phyloP scores from a whole-genome alignment of 2,329 filamentous ascomycete genomes.

The Paraconiothyrium sp. region DNA sequence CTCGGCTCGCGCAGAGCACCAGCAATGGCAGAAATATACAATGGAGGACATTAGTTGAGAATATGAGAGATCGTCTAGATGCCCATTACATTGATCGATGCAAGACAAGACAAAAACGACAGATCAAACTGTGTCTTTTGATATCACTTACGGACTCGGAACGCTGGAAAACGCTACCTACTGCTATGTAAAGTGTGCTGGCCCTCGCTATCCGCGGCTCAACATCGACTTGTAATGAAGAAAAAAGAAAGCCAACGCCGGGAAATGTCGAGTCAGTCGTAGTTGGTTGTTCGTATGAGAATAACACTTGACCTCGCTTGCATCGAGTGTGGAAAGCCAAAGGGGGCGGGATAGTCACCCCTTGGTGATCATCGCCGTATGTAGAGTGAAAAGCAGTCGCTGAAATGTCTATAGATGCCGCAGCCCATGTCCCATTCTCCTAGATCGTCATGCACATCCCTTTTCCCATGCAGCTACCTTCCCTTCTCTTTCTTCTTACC shows the following conservation, averaged over 20 bases:
- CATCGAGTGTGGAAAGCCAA: slow-evolving; percentile 21
- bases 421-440: slow-evolving; percentile 9
- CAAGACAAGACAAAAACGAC: neutral
- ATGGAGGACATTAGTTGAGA: too few species aligned
- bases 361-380: slow-evolving; percentile 20
- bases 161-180: slow-evolving; percentile 37
- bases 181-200: slow-evolving; percentile 35
- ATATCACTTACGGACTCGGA: slow-evolving; percentile 10
- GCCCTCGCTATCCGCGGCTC: slow-evolving; percentile 11
- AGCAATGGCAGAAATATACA: too few species aligned
- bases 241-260: slow-evolving; percentile 37
- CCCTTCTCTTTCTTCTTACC: slow-evolving; percentile 4
- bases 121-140: slow-evolving; percentile 2
- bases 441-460: slow-evolving; percentile 23
- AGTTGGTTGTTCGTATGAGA: neutral
- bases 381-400: slow-evolving; percentile 23
- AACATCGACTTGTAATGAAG: slow-evolving; percentile 14
- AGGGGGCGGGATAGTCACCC: neutral
- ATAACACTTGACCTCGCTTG: slow-evolving; percentile 19
- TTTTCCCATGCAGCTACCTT: slow-evolving; percentile 18
- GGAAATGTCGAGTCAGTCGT: slow-evolving; percentile 37
- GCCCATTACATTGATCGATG: neutral
- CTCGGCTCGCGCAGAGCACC: too few species aligned
- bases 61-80: neutral
- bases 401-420: slow-evolving; percentile 48